Evolutionary conservation across 75 land plant genomes (phyloP).

Genomic region (Sequoia sempervirens): DNA sequence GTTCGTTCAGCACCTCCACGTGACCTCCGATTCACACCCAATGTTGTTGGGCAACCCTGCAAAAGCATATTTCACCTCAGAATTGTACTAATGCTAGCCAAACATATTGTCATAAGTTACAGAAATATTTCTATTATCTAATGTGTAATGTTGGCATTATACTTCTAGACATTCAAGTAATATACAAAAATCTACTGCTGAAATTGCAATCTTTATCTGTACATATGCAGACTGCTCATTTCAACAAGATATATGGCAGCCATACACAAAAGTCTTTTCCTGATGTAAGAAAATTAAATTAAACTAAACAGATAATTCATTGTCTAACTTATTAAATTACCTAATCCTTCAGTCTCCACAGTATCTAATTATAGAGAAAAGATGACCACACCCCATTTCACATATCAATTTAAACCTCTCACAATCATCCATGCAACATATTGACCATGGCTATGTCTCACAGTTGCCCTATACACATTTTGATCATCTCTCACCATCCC

Average conservation of each 20-base stretch:
- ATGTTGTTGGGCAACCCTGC: slow-evolving; percentile 98
- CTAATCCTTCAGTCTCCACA: neutral
- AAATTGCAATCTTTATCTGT: neutral
- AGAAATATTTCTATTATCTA: neutral
- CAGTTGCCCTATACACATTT: too few relatives aligned
- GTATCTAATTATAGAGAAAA: neutral
- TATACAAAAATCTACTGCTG: neutral
- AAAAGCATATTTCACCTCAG: neutral
- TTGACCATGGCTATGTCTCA: neutral
- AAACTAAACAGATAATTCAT: neutral
- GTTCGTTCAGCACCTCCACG: slow-evolving; percentile 77
- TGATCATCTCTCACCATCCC: neutral
- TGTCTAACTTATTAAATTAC: neutral
- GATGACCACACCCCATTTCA: neutral
- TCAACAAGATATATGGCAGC: neutral
- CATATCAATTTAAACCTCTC: neutral
- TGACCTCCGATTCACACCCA: slow-evolving; percentile 77
- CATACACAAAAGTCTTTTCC: neutral
- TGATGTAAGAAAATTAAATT: neutral
- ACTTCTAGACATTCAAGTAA: neutral
- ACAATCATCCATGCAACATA: neutral
- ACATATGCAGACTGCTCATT: neutral
- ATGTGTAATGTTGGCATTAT: neutral
- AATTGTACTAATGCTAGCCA: neutral
- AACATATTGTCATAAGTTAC: neutral